Conservation (phyloP, 352 stramenopile genomes). For the Plasmopara viticola region DNA sequence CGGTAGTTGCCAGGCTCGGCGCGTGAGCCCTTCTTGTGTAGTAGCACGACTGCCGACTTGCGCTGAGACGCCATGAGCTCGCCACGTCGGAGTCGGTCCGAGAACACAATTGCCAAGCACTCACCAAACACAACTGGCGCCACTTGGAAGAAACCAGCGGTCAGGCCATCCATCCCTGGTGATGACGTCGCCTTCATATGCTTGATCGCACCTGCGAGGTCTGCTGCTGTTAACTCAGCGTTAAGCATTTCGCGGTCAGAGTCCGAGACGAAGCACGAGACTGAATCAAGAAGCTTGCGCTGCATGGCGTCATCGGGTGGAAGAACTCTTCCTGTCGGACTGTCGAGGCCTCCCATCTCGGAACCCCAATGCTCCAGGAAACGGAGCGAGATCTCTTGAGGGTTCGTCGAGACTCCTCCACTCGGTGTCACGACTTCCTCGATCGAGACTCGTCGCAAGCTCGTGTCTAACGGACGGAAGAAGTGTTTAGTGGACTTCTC, state of each 20-base stretch:
- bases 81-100: too few relatives aligned
- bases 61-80: too few relatives aligned
- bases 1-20: background rate
- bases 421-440: background rate
- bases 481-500: background rate
- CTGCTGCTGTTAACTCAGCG: background rate
- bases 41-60: background rate
- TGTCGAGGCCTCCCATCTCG: too few relatives aligned
- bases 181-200: constrained; percentile 1
- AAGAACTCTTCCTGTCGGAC: background rate
- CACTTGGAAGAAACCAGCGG: too few relatives aligned
- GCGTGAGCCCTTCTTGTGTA: background rate
- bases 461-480: background rate
- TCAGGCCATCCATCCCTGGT: background rate
- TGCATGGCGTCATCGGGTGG: background rate
- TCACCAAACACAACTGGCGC: too few relatives aligned
- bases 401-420: background rate
- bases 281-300: background rate
- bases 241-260: background rate
- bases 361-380: background rate
- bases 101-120: too few relatives aligned
- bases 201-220: background rate
- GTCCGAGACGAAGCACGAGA: too few relatives aligned
- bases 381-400: background rate
- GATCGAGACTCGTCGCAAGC: background rate